These are phyloP conservation scores for Chondrus crispus DNA, from an alignment of 23 red algal species.

Conservation along the genomic window DNA sequence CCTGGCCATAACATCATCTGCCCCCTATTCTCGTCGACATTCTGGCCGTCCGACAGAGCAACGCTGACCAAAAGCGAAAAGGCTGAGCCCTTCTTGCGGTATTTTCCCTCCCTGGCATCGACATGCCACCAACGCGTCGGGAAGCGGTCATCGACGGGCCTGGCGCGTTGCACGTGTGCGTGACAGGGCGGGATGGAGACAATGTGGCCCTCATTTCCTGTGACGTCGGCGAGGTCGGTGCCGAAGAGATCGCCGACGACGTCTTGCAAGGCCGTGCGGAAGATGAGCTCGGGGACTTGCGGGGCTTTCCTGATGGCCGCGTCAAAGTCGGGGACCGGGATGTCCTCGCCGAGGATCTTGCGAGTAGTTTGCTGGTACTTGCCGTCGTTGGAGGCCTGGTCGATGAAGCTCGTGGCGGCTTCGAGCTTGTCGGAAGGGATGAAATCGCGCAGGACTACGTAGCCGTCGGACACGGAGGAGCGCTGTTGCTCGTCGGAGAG, in stretches of 20 bases:
- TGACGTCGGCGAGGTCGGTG: neutral
- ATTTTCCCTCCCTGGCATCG: neutral
- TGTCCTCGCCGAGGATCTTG: neutral
- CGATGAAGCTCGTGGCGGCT: constrained; percentile 8
- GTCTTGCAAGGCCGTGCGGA: neutral
- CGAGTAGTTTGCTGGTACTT: neutral
- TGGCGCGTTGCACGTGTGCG: neutral
- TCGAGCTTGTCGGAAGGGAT: neutral
- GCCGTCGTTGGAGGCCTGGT: neutral
- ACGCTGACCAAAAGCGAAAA: constrained; percentile 7
- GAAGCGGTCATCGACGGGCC: neutral
- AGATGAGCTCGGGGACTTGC: constrained; percentile 2
- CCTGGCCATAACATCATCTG: constrained; percentile 39
- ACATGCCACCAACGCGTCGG: constrained; percentile 26
- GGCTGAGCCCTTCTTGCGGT: neutral
- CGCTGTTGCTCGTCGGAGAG: constrained; percentile 20
- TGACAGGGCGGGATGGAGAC: neutral
- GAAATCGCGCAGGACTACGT: neutral
- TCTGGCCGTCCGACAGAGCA: constrained; percentile 18
- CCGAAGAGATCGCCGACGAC: constrained; percentile 20
- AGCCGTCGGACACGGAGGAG: constrained; percentile 16
- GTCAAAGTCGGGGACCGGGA: neutral
- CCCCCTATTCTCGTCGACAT: constrained; percentile 31
- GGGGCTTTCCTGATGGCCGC: neutral
- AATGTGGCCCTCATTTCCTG: neutral